Percentiles rank a stretch among this genome's conserved stretches.
phyloP scores from a whole-genome alignment of 805 yeast species.

The Metschnikowia bowlesiae region DNA sequence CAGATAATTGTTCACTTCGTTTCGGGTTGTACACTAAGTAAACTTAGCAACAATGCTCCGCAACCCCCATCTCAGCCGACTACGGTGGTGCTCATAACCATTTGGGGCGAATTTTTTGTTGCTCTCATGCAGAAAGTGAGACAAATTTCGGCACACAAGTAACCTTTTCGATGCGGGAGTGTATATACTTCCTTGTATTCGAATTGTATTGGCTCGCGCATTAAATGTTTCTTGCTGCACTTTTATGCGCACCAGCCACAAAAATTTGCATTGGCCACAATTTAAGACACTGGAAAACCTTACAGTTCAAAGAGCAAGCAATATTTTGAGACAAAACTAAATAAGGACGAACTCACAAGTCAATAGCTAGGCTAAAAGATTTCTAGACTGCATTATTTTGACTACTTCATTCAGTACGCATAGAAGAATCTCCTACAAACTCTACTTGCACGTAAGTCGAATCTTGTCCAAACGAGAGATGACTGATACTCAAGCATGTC shows the following conservation, averaged over 20 bases:
- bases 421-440: not conserved
- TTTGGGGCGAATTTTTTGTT: conserved; percentile 3
- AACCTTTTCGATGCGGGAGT: not conserved
- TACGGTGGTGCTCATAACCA: not conserved
- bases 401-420: not conserved
- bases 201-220: not conserved
- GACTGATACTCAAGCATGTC: conserved; percentile 1
- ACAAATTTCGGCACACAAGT: not conserved
- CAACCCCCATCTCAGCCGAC: not conserved
- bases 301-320: not conserved
- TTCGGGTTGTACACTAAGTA: not conserved
- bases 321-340: not conserved
- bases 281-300: not conserved
- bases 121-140: conserved; percentile 4
- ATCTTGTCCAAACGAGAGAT: not conserved
- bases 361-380: not conserved
- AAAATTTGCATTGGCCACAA: conserved; percentile 6
- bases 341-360: not conserved
- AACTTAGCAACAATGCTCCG: conserved; percentile 1
- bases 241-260: conserved; percentile 2
- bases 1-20: not conserved
- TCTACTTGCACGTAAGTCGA: not conserved
- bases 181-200: not conserved
- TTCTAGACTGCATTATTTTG: not conserved
- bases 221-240: conserved; percentile 1